Percentiles rank a stretch among this genome's conserved stretches.
Conservation (phyloP, 78 protist genomes). For the Bodo saltans region DNA sequence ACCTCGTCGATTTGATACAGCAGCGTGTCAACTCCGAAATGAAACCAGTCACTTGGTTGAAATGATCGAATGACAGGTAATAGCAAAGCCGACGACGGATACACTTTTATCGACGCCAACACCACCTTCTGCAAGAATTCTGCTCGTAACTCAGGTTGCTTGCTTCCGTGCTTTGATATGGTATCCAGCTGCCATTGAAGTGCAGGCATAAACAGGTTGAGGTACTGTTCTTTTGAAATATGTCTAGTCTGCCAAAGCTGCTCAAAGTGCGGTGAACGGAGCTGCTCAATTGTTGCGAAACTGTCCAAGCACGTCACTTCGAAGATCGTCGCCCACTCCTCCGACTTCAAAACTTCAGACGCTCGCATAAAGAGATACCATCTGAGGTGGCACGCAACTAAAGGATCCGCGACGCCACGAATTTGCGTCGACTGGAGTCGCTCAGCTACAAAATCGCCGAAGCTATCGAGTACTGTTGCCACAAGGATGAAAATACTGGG, state of each 20-base stretch:
- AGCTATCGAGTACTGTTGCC: constrained; percentile 83
- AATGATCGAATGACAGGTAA: background rate
- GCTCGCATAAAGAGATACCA: constrained; percentile 42
- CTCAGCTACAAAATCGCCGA: constrained; percentile 80
- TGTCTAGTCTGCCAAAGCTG: background rate
- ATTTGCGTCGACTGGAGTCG: constrained; percentile 32
- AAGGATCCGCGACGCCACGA: constrained; percentile 75
- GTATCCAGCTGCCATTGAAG: background rate
- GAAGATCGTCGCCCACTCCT: background rate
- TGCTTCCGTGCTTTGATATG: background rate
- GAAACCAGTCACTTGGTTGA: background rate
- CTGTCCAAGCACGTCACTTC: background rate
- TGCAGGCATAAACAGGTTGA: constrained; percentile 12
- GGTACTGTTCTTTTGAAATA: background rate
- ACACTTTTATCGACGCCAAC: no score
- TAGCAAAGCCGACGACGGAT: no score
- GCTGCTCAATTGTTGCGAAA: background rate
- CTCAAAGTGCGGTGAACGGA: background rate
- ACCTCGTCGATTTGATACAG: background rate
- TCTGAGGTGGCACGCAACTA: constrained; percentile 71
- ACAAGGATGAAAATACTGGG: constrained; percentile 83
- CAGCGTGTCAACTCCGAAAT: background rate
- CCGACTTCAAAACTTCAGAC: constrained; percentile 2
- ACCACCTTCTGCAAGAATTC: background rate
- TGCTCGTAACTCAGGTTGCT: background rate